Conservation (phyloP, 2,329 filamentous ascomycete genomes). For the Aspergillus sp. region DNA sequence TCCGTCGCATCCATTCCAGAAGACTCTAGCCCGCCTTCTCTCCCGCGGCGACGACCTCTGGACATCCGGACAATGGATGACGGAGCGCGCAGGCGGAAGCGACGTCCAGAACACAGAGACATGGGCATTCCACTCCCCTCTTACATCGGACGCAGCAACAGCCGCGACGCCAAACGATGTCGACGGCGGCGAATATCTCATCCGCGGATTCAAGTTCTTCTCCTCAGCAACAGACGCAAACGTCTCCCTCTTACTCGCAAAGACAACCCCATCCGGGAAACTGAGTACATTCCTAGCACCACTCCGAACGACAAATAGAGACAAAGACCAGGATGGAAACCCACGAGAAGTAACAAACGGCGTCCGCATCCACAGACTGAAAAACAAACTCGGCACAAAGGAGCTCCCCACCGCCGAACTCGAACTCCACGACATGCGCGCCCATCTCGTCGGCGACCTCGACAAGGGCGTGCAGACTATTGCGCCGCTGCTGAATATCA, state of each 20-base stretch:
- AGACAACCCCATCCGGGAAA: conserved; percentile 51
- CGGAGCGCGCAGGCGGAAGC: conserved; percentile 66
- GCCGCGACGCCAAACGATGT: background rate
- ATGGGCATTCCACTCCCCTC: conserved; percentile 41
- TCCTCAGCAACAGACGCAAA: conserved; percentile 65
- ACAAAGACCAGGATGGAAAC: background rate
- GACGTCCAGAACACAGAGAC: conserved; percentile 71
- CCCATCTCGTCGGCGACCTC: conserved; percentile 65
- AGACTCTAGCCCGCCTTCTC: background rate
- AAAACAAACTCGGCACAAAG: conserved; percentile 71
- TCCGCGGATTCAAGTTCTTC: conserved; percentile 73
- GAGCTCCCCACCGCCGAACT: conserved; percentile 72
- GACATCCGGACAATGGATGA: conserved; percentile 80
- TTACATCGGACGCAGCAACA: background rate
- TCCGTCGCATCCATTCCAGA: conserved; percentile 4
- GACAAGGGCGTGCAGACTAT: conserved; percentile 69
- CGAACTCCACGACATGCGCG: conserved; percentile 62
- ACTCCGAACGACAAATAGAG: conserved; percentile 35
- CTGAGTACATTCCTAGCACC: conserved; percentile 67
- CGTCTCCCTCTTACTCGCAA: conserved; percentile 65
- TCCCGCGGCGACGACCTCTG: conserved; percentile 41
- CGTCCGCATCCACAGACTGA: conserved; percentile 65
- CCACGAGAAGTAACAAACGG: conserved; percentile 58
- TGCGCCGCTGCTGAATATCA: conserved; percentile 68
- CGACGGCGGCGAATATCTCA: conserved; percentile 34